Conservation (phyloP, 176 grass and related monocot species). For the Urochloa ruziziensis region DNA sequence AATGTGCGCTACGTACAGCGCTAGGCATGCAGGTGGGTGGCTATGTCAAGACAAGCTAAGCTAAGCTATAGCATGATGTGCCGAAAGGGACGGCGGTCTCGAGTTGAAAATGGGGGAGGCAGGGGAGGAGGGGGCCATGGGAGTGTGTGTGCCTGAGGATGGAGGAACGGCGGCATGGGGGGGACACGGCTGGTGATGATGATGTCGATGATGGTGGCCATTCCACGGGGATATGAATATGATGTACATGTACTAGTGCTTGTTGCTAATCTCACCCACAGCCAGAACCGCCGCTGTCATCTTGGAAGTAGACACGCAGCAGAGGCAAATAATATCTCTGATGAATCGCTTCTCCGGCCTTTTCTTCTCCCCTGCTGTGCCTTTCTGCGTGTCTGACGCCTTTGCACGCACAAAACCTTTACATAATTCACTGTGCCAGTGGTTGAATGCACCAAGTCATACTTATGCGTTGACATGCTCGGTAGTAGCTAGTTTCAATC, state of each 20-base stretch:
- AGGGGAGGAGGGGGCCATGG: neutral
- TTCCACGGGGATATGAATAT: neutral
- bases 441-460: neutral
- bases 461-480: constrained; percentile 14
- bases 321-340: neutral
- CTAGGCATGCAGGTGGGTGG: neutral
- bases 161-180: neutral
- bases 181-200: neutral
- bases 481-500: too few species aligned
- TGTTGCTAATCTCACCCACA: neutral
- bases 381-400: neutral
- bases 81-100: neutral
- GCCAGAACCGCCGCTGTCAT: neutral
- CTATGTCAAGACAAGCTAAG: neutral
- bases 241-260: neutral
- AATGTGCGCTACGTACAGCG: too few species aligned
- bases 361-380: too few species aligned
- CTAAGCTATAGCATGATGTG: neutral
- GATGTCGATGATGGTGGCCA: neutral
- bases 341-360: too few species aligned
- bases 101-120: neutral
- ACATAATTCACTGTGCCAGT: neutral
- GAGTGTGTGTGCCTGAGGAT: neutral
- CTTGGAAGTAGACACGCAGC: neutral
- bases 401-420: neutral